phyloP scores from a whole-genome alignment of 2,329 filamentous ascomycete genomes.

The Colletotrichum sp. region DNA sequence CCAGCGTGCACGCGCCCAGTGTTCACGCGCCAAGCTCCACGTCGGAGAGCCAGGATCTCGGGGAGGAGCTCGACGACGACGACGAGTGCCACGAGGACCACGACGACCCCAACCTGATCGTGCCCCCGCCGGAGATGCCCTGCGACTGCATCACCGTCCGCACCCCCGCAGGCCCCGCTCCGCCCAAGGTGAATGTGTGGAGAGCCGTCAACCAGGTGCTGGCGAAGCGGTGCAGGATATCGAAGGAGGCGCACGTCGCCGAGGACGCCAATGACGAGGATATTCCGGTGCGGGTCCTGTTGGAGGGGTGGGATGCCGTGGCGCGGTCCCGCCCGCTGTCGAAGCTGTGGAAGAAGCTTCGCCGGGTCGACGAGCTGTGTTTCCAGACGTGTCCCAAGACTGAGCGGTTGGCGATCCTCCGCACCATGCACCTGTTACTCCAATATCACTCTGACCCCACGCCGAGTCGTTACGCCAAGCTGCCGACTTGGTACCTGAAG shows the following conservation, averaged over 20 bases:
- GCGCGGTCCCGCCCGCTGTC: slow-evolving; percentile 30
- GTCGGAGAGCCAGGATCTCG: slow-evolving; percentile 4
- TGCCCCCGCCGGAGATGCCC: background rate
- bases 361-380: slow-evolving; percentile 27
- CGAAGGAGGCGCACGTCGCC: background rate
- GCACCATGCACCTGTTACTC: slow-evolving; percentile 29
- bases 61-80: background rate
- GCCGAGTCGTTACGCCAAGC: slow-evolving; percentile 13
- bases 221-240: slow-evolving; percentile 16
- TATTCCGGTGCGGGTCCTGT: slow-evolving; percentile 26
- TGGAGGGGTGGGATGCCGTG: slow-evolving; percentile 34
- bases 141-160: background rate
- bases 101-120: background rate
- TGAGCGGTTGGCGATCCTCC: slow-evolving; percentile 29
- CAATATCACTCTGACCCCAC: slow-evolving; percentile 31
- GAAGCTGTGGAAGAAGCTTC: slow-evolving; percentile 30
- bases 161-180: background rate
- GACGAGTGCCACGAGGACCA: background rate
- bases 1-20: slow-evolving; percentile 3
- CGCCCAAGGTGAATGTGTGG: slow-evolving; percentile 26
- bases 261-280: slow-evolving; percentile 30
- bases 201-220: slow-evolving; percentile 28
- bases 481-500: slow-evolving; percentile 31
- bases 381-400: slow-evolving; percentile 22
- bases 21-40: slow-evolving; percentile 1